These are phyloP conservation scores for Amylostereum chailletii DNA, from an alignment of 1,284 basidiomycete genomes.

Conservation along the genomic window DNA sequence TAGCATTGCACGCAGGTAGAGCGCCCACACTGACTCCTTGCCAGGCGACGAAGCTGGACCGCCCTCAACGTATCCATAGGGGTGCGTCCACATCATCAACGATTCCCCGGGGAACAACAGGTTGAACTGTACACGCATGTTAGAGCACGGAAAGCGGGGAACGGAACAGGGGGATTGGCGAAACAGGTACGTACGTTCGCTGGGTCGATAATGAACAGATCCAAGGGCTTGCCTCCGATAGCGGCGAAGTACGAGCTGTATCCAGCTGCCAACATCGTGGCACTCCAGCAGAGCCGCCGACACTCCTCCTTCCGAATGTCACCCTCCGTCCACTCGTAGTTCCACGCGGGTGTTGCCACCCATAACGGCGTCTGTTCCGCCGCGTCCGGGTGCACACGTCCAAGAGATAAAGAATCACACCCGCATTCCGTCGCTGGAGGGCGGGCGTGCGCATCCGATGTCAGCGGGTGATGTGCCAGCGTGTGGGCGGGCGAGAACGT, in stretches of 20 bases:
- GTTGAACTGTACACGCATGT: conserved; percentile 37
- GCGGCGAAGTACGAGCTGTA: conserved; percentile 55
- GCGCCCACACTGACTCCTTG: conserved; percentile 64
- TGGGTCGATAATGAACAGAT: conserved; percentile 55
- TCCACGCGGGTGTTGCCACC: conserved; percentile 57
- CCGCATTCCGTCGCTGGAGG: conserved; percentile 29
- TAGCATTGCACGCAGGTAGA: conserved; percentile 59
- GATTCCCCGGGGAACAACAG: conserved; percentile 64
- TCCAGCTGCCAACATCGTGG: conserved; percentile 51
- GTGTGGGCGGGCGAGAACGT: too few species aligned
- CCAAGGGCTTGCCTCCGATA: conserved; percentile 26
- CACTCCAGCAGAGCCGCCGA: conserved; percentile 66
- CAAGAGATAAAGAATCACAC: conserved; percentile 47
- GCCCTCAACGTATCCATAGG: conserved; percentile 12
- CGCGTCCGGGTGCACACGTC: conserved; percentile 36
- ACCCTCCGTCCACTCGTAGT: conserved; percentile 42
- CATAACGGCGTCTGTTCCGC: conserved; percentile 52
- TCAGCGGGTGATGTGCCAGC: too few species aligned
- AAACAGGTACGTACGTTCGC: conserved; percentile 43
- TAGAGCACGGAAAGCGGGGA: background rate
- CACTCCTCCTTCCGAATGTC: conserved; percentile 65
- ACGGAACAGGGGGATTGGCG: background rate
- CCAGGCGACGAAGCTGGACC: conserved; percentile 16
- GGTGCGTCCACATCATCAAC: conserved; percentile 21
- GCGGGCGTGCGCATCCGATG: background rate